A percentile compares a stretch with the other conserved stretches of the same genome.
Evolutionary conservation across 352 stramenopile species (phyloP).

Genomic region (Phytophthora cactorum): DNA sequence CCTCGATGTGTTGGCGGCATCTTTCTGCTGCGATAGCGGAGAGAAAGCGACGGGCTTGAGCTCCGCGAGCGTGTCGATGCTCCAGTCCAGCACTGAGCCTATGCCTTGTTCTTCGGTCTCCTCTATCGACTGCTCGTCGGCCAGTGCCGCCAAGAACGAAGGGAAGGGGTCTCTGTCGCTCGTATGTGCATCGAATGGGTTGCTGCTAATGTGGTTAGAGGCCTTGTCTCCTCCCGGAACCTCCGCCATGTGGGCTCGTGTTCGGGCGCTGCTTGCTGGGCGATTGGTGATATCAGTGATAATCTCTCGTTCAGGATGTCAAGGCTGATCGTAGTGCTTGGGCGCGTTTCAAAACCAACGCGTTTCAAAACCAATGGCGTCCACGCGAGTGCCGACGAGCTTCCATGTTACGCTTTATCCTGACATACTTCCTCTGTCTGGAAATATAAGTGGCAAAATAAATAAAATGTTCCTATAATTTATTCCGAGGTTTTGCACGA

Average conservation of each 20-base stretch:
- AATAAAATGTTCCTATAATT: no score
- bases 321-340: no score
- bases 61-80: constrained; percentile 72
- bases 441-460: no score
- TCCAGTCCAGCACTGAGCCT: constrained; percentile 55
- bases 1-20: not conserved
- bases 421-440: no score
- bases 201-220: not conserved
- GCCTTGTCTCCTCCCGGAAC: constrained; percentile 6
- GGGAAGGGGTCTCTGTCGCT: constrained; percentile 60
- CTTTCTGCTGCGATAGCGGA: constrained; percentile 49
- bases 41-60: constrained; percentile 60
- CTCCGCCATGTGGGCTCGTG: constrained; percentile 10
- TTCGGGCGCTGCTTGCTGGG: no score
- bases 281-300: no score
- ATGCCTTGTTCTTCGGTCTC: constrained; percentile 4
- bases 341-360: no score
- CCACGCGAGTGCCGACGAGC: no score
- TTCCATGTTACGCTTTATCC: no score
- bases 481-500: no score
- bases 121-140: constrained; percentile 6
- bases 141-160: constrained; percentile 51
- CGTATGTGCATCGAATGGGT: constrained; percentile 55
- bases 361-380: no score
- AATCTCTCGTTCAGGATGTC: no score